Evolutionary conservation across 768 basidiomycete genomes (phyloP).

Genomic region (Macrolepiota fuliginosa): DNA sequence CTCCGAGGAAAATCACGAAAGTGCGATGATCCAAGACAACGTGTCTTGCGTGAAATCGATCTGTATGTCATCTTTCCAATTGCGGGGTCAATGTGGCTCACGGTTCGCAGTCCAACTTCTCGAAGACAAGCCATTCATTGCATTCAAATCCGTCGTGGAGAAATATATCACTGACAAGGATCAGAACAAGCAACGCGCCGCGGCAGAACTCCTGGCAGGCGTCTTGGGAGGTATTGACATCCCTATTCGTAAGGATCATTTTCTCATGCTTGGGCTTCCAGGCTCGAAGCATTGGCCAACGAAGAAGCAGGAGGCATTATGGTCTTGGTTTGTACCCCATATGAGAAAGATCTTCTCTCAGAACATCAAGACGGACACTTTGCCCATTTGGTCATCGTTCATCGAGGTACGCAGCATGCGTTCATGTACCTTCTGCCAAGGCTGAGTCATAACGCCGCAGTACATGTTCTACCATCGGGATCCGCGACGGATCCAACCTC

Average conservation of each 20-base stretch:
- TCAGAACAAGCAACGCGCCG: conserved; percentile 85
- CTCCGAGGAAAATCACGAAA: conserved; percentile 76
- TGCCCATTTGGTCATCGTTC: conserved; percentile 77
- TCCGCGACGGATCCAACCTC: conserved; percentile 76
- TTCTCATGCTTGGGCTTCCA: conserved; percentile 23
- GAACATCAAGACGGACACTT: conserved; percentile 79
- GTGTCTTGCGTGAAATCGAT: conserved; percentile 74
- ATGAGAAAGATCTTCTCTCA: conserved; percentile 64
- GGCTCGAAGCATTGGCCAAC: conserved; percentile 88
- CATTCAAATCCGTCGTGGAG: conserved; percentile 59
- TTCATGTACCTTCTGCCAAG: background rate
- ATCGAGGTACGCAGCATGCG: conserved; percentile 50
- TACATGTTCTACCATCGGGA: conserved; percentile 79
- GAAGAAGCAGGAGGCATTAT: conserved; percentile 62
- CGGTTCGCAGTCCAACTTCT: conserved; percentile 63
- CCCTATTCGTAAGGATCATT: background rate
- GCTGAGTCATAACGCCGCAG: conserved; percentile 30
- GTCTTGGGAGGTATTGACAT: conserved; percentile 52
- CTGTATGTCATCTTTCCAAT: conserved; percentile 40
- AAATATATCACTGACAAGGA: conserved; percentile 65
- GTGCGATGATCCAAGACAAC: conserved; percentile 62
- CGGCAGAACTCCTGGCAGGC: conserved; percentile 81
- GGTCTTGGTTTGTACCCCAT: conserved; percentile 77
- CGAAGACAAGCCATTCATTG: conserved; percentile 68
- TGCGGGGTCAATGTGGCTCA: conserved; percentile 3